phyloP scores from a whole-genome alignment of 495 filamentous ascomycete genomes.

The Neurospora sp. region DNA sequence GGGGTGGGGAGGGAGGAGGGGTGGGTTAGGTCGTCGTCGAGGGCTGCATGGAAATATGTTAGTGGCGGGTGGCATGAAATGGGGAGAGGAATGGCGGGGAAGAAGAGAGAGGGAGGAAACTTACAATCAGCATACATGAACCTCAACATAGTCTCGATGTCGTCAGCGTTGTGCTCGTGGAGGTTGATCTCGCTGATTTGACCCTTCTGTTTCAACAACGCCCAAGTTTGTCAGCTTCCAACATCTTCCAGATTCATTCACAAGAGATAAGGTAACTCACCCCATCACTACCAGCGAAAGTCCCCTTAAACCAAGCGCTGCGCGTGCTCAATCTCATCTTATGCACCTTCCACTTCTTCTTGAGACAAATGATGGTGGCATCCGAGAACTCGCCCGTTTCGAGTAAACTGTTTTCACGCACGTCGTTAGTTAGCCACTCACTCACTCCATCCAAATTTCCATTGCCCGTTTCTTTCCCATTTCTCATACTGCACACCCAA shows the following conservation, averaged over 20 bases:
- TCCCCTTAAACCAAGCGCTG: conserved; percentile 8
- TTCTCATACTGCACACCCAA: too few relatives aligned
- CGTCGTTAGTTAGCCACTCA: neutral
- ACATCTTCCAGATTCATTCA: neutral
- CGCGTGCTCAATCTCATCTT: conserved; percentile 7
- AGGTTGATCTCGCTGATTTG: conserved; percentile 3
- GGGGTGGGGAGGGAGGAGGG: neutral
- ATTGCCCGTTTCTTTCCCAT: too few relatives aligned
- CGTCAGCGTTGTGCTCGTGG: neutral
- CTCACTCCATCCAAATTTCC: neutral
- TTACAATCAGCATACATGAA: conserved; percentile 11
- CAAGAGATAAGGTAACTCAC: neutral
- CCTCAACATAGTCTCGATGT: neutral
- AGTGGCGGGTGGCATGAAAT: too few relatives aligned
- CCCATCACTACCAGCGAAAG: neutral
- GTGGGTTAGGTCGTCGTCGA: neutral
- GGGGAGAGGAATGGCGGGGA: neutral
- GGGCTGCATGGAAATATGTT: neutral
- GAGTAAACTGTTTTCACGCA: conserved; percentile 1
- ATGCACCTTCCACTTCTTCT: conserved; percentile 12
- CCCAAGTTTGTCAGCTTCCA: neutral
- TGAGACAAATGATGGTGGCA: conserved; percentile 2
- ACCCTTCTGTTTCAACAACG: neutral
- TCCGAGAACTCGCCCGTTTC: conserved; percentile 7
- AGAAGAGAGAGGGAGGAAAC: neutral